Evolutionary conservation across 352 stramenopile species (phyloP).

Genomic region (Globisporangium viniferum): DNA sequence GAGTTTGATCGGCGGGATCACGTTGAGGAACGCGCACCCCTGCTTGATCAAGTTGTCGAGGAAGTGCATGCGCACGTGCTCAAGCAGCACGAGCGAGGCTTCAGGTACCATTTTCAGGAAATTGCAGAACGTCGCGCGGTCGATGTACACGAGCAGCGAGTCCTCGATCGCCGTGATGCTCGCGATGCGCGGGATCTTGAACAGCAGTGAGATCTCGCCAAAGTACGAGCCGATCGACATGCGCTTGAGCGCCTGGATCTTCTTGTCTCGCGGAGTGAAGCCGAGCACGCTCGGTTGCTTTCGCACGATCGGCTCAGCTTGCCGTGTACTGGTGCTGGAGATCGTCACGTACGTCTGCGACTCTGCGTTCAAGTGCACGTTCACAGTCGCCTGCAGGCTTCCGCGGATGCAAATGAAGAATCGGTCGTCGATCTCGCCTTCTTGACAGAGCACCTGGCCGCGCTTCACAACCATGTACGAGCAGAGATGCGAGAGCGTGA

Average conservation of each 20-base stretch:
- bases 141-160: slow-evolving; percentile 66
- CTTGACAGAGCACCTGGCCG: slow-evolving; percentile 46
- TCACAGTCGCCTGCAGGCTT: slow-evolving; percentile 41
- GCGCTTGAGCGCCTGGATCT: slow-evolving; percentile 52
- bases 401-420: slow-evolving; percentile 78
- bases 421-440: slow-evolving; percentile 54
- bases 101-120: slow-evolving; percentile 70
- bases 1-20: slow-evolving; percentile 48
- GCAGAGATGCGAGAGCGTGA: slow-evolving; percentile 65
- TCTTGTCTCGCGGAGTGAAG: slow-evolving; percentile 18
- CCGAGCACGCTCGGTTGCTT: not conserved
- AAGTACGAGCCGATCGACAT: slow-evolving; percentile 62
- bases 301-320: not conserved
- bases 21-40: slow-evolving; percentile 46
- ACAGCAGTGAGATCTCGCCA: slow-evolving; percentile 70
- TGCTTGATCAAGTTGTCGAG: slow-evolving; percentile 60
- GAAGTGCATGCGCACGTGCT: slow-evolving; percentile 62
- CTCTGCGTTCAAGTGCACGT: slow-evolving; percentile 28
- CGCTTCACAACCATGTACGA: slow-evolving; percentile 57
- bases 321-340: not conserved
- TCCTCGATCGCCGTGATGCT: slow-evolving; percentile 61
- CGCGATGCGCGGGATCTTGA: slow-evolving; percentile 64
- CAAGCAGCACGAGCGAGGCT: slow-evolving; percentile 43
- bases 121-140: slow-evolving; percentile 63
- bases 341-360: slow-evolving; percentile 26